These are phyloP conservation scores for Aspergillus fumigatiaffinis DNA, from an alignment of 2,329 filamentous ascomycete species.

Conservation along the genomic window DNA sequence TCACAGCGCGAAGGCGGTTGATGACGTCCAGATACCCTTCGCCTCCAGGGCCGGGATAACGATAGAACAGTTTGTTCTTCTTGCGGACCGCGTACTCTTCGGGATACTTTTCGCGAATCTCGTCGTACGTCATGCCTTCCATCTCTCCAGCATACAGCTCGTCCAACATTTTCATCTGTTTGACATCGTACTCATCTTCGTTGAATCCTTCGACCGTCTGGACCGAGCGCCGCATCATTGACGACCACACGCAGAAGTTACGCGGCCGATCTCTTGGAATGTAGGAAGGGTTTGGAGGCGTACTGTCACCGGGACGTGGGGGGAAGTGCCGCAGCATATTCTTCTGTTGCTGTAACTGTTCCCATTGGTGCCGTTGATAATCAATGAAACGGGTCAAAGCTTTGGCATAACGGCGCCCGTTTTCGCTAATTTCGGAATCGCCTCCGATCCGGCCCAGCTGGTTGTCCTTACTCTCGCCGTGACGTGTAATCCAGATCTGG, in stretches of 20 bases:
- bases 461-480: constrained; percentile 89
- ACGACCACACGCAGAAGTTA: constrained; percentile 98
- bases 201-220: constrained; percentile 88
- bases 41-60: constrained; percentile 91
- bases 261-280: constrained; percentile 57
- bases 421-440: constrained; percentile 76
- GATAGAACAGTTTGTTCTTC: constrained; percentile 87
- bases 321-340: constrained; percentile 75
- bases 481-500: constrained; percentile 97
- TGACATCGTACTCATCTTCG: constrained; percentile 93
- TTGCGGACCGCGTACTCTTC: constrained; percentile 79
- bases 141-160: constrained; percentile 91
- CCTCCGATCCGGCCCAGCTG: constrained; percentile 84
- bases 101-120: constrained; percentile 74
- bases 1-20: constrained; percentile 89
- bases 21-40: constrained; percentile 97
- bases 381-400: constrained; percentile 82
- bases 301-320: constrained; percentile 85
- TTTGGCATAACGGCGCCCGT: constrained; percentile 73
- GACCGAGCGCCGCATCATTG: constrained; percentile 87
- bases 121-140: constrained; percentile 90
- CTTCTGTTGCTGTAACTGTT: constrained; percentile 75
- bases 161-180: constrained; percentile 97
- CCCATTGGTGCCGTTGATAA: constrained; percentile 74
- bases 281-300: constrained; percentile 87